phyloP scores from a whole-genome alignment of 495 filamentous ascomycete genomes.

The Daldinia concentrica region DNA sequence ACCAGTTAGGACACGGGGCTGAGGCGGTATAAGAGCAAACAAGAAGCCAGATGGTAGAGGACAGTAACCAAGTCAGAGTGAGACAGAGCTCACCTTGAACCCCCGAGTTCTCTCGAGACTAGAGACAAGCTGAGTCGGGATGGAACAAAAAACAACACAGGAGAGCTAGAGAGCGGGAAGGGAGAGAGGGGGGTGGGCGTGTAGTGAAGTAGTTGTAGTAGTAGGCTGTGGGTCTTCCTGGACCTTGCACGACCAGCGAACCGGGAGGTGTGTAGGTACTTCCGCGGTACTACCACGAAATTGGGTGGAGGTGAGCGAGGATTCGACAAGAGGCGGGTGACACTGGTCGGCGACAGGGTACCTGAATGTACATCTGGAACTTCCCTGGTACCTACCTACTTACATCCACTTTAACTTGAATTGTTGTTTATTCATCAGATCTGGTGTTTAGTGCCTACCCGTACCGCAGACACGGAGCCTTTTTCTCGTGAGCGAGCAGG shows the following conservation, averaged over 20 bases:
- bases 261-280: slow-evolving; percentile 46
- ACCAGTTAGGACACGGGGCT: slow-evolving; percentile 34
- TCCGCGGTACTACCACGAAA: slow-evolving; percentile 45
- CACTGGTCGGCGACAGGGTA: slow-evolving; percentile 47
- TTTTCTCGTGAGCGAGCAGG: slow-evolving; percentile 39
- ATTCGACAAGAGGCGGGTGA: slow-evolving; percentile 41
- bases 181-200: slow-evolving; percentile 49
- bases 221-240: slow-evolving; percentile 37
- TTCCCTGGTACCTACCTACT: slow-evolving; percentile 25
- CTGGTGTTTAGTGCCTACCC: slow-evolving; percentile 28
- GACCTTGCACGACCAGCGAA: slow-evolving; percentile 43
- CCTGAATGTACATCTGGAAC: slow-evolving; percentile 31
- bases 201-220: slow-evolving; percentile 45
- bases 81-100: slow-evolving; percentile 47
- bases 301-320: slow-evolving; percentile 44
- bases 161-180: slow-evolving; percentile 49
- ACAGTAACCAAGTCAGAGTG: slow-evolving; percentile 38
- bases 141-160: slow-evolving; percentile 49
- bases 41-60: slow-evolving; percentile 28
- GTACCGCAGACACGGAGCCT: slow-evolving; percentile 33
- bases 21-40: slow-evolving; percentile 44
- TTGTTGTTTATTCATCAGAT: slow-evolving; percentile 42
- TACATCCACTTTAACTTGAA: slow-evolving; percentile 5
- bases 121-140: slow-evolving; percentile 49
- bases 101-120: slow-evolving; percentile 42